Base-by-base conservation (phyloP, 1,284 basidiomycete genomes). In the Bondarzewia mesenterica region DNA sequence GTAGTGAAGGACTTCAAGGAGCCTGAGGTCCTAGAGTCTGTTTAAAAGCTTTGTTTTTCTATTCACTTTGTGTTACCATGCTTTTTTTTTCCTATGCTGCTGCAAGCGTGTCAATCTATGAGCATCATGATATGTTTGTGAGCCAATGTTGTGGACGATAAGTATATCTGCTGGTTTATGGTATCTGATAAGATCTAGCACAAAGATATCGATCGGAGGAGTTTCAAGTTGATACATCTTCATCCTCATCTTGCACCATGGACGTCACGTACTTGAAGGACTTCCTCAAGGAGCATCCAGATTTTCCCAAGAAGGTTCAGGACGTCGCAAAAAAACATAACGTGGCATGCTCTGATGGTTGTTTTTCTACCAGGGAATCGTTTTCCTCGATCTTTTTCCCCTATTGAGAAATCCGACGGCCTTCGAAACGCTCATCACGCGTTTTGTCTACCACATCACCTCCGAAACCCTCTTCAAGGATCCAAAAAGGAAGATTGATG, bases 1-100 rank as follows among this genome's bases (percentile, higher is more conserved):
- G 82, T 92, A 52, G 85, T 73, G 53, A 90, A 88, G 73, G 91
- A 93, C 70, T 93, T 91, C 78, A 91, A 92, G 80, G 91, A 93
- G 77, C 90, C 89, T 45, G 87, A 89, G 71, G 78, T 90, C 60
- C 78, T 88, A 50, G 85, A 89, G 64, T 80, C 85, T 58, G 90
- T 90, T 55, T 90, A 77, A 81, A 70, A 63, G 15, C 60, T 60
- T 57, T 59, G 54, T 57, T 63, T 64, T 66, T 50, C 58, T 57
- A 57, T 64, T 63, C 58, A 58, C 63, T 61, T 60, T 73, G 70
- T 74, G 72, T 61, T 61, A 59, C 58, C 63, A 70, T 67, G 60
- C 64, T 62, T 59, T 62, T 55, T 52, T 52, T 52, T 18, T 56
- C 52, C 56, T 60, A 53, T 68, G 12, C 66, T 68, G 68, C 61